These are phyloP conservation scores for Symbiotaphrina buchneri DNA, from an alignment of 495 filamentous ascomycete genomes.

Conservation along the genomic window DNA sequence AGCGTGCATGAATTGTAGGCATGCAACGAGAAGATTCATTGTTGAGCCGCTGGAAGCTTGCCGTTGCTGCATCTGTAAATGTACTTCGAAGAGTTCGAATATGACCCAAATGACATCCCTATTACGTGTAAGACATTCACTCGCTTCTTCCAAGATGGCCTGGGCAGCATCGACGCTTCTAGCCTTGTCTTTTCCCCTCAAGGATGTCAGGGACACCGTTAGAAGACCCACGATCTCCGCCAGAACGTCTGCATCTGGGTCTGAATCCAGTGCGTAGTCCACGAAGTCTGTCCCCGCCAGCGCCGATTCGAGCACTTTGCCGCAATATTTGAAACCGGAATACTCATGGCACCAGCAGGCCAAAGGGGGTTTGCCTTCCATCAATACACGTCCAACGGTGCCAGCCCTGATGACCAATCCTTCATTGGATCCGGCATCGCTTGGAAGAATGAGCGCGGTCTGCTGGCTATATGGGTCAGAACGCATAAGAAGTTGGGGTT, in stretches of 20 bases:
- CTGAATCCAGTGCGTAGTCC: not conserved
- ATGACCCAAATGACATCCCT: slow-evolving; percentile 64
- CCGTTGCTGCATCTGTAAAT: slow-evolving; percentile 37
- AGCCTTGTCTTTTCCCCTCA: slow-evolving; percentile 13
- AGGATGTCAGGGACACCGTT: slow-evolving; percentile 26
- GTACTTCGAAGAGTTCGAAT: slow-evolving; percentile 62
- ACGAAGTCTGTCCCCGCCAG: slow-evolving; percentile 1
- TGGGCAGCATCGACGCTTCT: slow-evolving; percentile 21
- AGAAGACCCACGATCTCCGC: slow-evolving; percentile 42
- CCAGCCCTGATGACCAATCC: slow-evolving; percentile 32
- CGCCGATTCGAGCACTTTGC: slow-evolving; percentile 38
- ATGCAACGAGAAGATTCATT: slow-evolving; percentile 42
- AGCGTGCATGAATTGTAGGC: slow-evolving; percentile 54
- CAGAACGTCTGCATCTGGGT: slow-evolving; percentile 23
- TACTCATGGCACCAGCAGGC: slow-evolving; percentile 49
- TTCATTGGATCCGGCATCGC: slow-evolving; percentile 13
- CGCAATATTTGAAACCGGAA: slow-evolving; percentile 56
- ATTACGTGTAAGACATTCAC: slow-evolving; percentile 45
- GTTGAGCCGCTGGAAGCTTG: slow-evolving; percentile 24
- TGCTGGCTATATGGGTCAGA: not conserved
- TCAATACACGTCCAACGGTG: slow-evolving; percentile 47
- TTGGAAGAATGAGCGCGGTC: slow-evolving; percentile 2
- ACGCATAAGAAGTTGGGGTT: no score
- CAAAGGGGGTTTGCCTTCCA: slow-evolving; percentile 38
- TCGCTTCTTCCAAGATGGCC: slow-evolving; percentile 41